Conservation (phyloP, 2,329 filamentous ascomycete species). For the Huntiella omanensis region DNA sequence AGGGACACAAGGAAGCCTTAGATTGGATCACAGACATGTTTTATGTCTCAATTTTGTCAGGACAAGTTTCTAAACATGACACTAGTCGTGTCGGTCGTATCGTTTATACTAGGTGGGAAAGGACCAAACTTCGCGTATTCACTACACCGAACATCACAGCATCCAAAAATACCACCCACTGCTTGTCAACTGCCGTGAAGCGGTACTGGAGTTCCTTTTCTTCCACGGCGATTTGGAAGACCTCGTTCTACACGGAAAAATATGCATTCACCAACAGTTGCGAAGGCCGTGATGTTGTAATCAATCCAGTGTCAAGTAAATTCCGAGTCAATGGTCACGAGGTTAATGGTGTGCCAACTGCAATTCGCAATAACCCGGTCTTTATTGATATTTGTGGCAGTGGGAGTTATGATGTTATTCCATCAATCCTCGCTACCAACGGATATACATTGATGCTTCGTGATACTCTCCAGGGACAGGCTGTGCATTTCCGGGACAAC, state of each 20-base stretch:
- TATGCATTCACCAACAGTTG: too few relatives aligned
- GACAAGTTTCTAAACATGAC: too few relatives aligned
- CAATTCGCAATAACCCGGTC: conserved; percentile 22
- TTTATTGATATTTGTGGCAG: conserved; percentile 27
- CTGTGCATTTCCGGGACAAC: conserved; percentile 20
- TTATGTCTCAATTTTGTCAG: too few relatives aligned
- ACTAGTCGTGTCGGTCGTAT: too few relatives aligned
- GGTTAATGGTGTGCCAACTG: conserved; percentile 25
- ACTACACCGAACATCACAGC: too few relatives aligned
- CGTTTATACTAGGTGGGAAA: too few relatives aligned
- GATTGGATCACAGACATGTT: too few relatives aligned
- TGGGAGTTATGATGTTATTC: conserved; percentile 25
- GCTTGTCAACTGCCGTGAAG: neutral
- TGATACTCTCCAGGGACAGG: conserved; percentile 15
- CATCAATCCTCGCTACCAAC: conserved; percentile 14
- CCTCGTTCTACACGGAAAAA: too few relatives aligned
- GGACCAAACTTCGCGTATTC: too few relatives aligned
- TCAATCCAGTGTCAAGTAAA: conserved; percentile 31
- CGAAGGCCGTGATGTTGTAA: conserved; percentile 11
- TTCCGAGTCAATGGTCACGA: conserved; percentile 34
- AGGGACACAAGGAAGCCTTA: too few relatives aligned
- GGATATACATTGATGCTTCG: conserved; percentile 17
- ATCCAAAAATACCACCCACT: too few relatives aligned
- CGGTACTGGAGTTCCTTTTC: neutral
- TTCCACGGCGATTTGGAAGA: neutral